Conservation (phyloP, 371 early-diverging fungal genomes). For the Mucor velutinosus region DNA sequence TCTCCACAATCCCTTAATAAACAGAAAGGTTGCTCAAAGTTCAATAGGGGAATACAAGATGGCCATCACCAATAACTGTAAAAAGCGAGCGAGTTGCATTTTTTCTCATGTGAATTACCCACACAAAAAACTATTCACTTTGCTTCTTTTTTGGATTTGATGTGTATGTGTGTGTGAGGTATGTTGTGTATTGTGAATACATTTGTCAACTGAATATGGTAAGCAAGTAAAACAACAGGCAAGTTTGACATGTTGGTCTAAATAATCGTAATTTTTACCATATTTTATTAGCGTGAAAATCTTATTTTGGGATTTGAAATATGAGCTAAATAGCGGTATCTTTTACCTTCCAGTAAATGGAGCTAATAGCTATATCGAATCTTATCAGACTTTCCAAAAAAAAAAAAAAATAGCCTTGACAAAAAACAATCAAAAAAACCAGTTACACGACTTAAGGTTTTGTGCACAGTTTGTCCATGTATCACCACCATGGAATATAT, state of each 20-base stretch:
- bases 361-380: background rate
- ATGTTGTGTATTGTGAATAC: background rate
- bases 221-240: background rate
- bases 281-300: background rate
- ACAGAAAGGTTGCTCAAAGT: slow-evolving; percentile 13
- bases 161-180: background rate
- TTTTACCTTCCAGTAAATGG: background rate
- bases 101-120: slow-evolving; percentile 24
- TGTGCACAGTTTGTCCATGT: background rate
- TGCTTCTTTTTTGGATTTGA: background rate
- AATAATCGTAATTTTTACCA: background rate
- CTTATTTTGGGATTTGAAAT: background rate
- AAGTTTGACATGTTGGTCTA: background rate
- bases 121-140: slow-evolving; percentile 1
- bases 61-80: slow-evolving; percentile 5
- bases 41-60: slow-evolving; percentile 19
- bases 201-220: background rate
- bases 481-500: background rate
- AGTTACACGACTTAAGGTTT: background rate
- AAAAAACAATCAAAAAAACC: background rate
- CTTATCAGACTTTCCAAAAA: background rate
- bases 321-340: background rate
- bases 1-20: slow-evolving; percentile 17
- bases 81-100: background rate
- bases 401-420: background rate